Base-by-base conservation (phyloP, 2,329 filamentous ascomycete genomes). In the Teratosphaeria nubilosa region DNA sequence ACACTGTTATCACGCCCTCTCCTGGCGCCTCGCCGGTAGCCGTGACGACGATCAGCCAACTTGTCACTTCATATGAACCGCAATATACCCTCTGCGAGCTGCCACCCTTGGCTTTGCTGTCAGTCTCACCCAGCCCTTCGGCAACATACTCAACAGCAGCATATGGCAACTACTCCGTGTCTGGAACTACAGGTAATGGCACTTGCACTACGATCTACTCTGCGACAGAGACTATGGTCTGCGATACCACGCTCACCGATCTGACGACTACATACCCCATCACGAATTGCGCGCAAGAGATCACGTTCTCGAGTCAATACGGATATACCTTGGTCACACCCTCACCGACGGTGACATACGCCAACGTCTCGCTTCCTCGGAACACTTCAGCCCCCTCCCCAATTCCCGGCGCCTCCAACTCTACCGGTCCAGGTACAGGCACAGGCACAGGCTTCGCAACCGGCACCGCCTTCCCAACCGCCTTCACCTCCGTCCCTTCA, bases 261-360 rank as follows among this genome's bases (percentile, higher is more conserved):
- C 66, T 78, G 2, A 73, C 70, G 1, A 70, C 71, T 6, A 72
- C 71, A 51, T 69, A 76, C 58, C 73, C 72, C 0, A 69, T 78
- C 55, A 71, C 74, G 14, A 66, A 72, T 5, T 78, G 76, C 61
- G 67, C 68, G 25, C 75, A 78, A 57, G 70, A 77, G 22, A 68
- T 78, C 53, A 77, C 76, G 3, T 78, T 77, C 62, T 77, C 75
- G 1, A 77, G 70, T 54, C 70, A 76, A 52, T 74, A 72, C 54
- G 75, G 74, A n/a, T 75, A 72, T 63, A 69, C 69, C 1, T 61
- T 77, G n/a, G 70, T 71, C 5, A 73, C 69, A 4, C 71, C 74
- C 1, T 70, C 68, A 10, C 68, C 72, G 5, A 67, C 67, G 0
- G 41, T 48, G 20, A 48, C 41, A 48, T 48, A 48, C n/a, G 59